phyloP scores from a whole-genome alignment of 371 early-diverging fungal genomes.

The Blyttiomyces sp. region DNA sequence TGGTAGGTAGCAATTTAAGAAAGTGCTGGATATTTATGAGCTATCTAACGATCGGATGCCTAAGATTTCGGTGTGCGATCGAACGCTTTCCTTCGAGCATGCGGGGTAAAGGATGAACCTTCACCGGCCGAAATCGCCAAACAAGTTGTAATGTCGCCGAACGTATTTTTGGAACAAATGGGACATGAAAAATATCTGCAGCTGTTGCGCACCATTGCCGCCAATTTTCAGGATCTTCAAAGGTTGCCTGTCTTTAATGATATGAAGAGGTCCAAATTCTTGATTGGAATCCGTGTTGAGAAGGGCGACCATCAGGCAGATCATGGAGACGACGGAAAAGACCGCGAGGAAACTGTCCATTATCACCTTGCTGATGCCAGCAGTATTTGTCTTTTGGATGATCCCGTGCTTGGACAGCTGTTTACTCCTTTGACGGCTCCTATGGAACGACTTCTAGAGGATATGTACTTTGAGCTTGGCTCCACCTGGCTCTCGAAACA shows the following conservation, averaged over 20 bases:
- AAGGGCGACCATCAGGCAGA: slow-evolving; percentile 16
- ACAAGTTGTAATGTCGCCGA: slow-evolving; percentile 67
- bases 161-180: slow-evolving; percentile 63
- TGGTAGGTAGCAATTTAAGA: no score
- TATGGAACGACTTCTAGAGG: slow-evolving; percentile 40
- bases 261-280: slow-evolving; percentile 52
- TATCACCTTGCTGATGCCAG: slow-evolving; percentile 66
- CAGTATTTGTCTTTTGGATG: slow-evolving; percentile 79
- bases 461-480: slow-evolving; percentile 58
- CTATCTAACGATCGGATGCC: no score
- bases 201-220: slow-evolving; percentile 72
- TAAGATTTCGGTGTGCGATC: slow-evolving; percentile 75
- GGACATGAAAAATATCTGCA: slow-evolving; percentile 69
- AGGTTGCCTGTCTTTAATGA: slow-evolving; percentile 49
- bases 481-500: slow-evolving; percentile 64
- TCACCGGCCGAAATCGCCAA: slow-evolving; percentile 70
- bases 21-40: no score
- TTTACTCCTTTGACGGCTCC: slow-evolving; percentile 65
- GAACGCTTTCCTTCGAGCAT: slow-evolving; percentile 73
- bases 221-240: slow-evolving; percentile 55
- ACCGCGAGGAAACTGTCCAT: no score
- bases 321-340: slow-evolving; percentile 30
- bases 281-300: slow-evolving; percentile 32
- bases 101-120: slow-evolving; percentile 87
- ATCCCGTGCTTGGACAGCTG: slow-evolving; percentile 68